These are phyloP conservation scores for Ophiocytium majus DNA, from an alignment of 352 stramenopile genomes.

Conservation along the genomic window DNA sequence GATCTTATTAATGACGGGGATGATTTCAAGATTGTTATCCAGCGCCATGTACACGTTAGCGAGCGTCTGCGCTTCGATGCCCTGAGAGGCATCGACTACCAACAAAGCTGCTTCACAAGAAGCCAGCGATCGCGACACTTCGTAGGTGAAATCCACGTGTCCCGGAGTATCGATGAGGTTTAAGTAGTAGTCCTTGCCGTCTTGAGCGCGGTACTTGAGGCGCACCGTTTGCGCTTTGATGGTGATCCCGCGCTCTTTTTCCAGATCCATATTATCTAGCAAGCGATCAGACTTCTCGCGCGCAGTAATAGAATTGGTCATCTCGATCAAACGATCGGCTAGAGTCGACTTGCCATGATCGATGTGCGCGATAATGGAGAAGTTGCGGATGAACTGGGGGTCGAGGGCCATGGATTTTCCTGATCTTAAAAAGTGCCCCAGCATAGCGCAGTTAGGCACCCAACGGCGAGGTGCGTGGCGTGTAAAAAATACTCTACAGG, in stretches of 20 bases:
- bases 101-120: constrained; percentile 95
- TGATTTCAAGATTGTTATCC: constrained; percentile 74
- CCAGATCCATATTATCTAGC: constrained; percentile 99
- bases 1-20: constrained; percentile 96
- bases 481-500: no score
- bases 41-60: constrained; percentile 88
- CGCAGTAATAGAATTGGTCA: no score
- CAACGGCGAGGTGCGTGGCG: no score
- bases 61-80: constrained; percentile 96
- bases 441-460: no score
- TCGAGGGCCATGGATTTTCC: no score
- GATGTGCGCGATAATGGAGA: constrained; percentile 84
- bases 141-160: constrained; percentile 99
- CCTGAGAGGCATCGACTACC: constrained; percentile 92
- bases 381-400: no score
- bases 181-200: constrained; percentile 87
- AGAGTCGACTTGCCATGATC: constrained; percentile 78
- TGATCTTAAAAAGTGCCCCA: no score
- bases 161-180: constrained; percentile 99
- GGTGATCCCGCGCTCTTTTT: constrained; percentile 98
- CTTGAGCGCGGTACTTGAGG: not conserved
- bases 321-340: constrained; percentile 79
- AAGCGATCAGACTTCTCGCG: no score
- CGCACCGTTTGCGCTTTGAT: no score
- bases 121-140: constrained; percentile 85